Evolutionary conservation across 2,329 filamentous ascomycete genomes (phyloP).

Genomic region (Penicillium sp.): DNA sequence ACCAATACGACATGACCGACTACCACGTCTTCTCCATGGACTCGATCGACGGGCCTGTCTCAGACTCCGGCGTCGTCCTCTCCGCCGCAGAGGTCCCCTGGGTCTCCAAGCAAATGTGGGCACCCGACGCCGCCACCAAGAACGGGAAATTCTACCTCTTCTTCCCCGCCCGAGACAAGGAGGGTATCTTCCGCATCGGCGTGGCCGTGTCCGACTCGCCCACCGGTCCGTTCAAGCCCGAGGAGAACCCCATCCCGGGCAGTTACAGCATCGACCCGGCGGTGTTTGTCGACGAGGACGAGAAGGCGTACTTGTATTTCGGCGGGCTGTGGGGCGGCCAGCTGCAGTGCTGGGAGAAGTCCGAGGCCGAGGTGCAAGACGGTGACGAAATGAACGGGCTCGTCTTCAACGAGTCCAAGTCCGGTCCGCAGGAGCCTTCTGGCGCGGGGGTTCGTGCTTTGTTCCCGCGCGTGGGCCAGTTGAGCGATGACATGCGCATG

Average conservation of each 20-base stretch:
- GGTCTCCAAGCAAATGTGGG: conserved; percentile 79
- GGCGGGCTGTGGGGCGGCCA: conserved; percentile 81
- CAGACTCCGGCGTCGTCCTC: conserved; percentile 72
- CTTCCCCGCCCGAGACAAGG: conserved; percentile 73
- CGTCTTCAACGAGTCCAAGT: conserved; percentile 59
- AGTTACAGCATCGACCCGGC: conserved; percentile 79
- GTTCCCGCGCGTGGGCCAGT: conserved; percentile 65
- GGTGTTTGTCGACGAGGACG: conserved; percentile 70
- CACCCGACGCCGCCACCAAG: conserved; percentile 71
- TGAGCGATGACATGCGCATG: conserved; percentile 66
- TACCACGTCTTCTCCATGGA: conserved; percentile 76
- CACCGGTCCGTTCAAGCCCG: conserved; percentile 69
- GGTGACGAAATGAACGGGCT: conserved; percentile 26
- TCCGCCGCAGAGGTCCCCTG: conserved; percentile 68
- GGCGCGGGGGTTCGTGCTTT: conserved; percentile 61
- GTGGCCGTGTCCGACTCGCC: conserved; percentile 67
- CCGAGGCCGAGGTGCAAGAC: conserved; percentile 49
- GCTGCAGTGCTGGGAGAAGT: conserved; percentile 67
- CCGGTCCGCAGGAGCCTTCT: conserved; percentile 61
- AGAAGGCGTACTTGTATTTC: conserved; percentile 69
- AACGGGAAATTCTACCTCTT: conserved; percentile 74
- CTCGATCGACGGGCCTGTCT: conserved; percentile 60
- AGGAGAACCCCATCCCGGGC: conserved; percentile 65
- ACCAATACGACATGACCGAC: conserved; percentile 82
- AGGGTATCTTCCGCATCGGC: conserved; percentile 72